Evolutionary conservation across 306 rosid species (phyloP).

Genomic region (Morella rubra): DNA sequence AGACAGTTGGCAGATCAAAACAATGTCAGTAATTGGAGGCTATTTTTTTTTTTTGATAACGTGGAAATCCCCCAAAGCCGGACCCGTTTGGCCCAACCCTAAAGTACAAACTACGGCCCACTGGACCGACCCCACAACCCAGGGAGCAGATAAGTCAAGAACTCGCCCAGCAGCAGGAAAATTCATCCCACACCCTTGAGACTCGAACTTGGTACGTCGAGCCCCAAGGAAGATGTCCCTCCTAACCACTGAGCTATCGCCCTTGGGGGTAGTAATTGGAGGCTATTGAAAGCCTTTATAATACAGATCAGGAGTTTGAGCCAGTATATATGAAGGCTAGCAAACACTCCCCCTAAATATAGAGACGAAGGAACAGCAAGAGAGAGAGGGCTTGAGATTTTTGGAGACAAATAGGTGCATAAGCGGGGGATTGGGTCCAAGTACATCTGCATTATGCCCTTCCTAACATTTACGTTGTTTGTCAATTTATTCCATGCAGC

Average conservation of each 20-base stretch:
- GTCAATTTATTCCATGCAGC: conserved; percentile 42
- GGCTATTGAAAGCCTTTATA: neutral
- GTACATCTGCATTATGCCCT: conserved; percentile 50
- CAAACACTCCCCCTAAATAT: neutral
- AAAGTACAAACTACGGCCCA: no score
- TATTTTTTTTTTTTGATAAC: no score
- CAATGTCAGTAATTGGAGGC: neutral
- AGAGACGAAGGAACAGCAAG: neutral
- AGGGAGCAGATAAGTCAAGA: no score
- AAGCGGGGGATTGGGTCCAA: conserved; percentile 41
- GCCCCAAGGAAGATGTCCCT: no score
- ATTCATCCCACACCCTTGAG: no score
- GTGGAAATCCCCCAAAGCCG: no score
- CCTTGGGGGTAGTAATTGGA: neutral
- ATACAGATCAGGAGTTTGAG: neutral
- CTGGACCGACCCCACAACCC: no score
- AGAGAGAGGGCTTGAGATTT: neutral
- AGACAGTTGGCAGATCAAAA: neutral
- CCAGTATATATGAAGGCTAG: neutral
- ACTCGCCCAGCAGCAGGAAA: no score
- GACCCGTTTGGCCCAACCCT: no score
- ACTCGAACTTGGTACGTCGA: no score
- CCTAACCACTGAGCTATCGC: no score
- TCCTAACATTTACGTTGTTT: conserved; percentile 17
- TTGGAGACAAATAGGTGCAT: neutral